Percentiles rank a stretch among this genome's conserved stretches.
These are phyloP conservation scores for Nidularia pulvinata DNA, from an alignment of 768 basidiomycete genomes.

Conservation along the genomic window DNA sequence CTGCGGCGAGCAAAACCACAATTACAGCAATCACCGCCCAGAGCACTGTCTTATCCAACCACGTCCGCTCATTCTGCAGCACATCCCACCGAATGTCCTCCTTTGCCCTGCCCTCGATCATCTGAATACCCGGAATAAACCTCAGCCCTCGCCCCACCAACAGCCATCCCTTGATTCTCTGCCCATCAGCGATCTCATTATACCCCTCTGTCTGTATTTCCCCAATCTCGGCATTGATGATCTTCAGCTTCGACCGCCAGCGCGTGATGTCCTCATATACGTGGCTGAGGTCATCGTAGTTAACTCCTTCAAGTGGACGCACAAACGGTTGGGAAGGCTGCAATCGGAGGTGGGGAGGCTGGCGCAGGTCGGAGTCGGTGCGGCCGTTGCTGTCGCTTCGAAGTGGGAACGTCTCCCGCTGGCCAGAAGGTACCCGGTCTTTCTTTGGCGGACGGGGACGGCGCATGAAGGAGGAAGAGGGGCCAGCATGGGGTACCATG, in stretches of 20 bases:
- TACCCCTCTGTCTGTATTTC: slow-evolving; percentile 67
- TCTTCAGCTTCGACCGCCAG: slow-evolving; percentile 70
- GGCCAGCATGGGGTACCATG: slow-evolving; percentile 27
- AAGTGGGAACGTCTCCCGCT: slow-evolving; percentile 68
- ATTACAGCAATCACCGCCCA: slow-evolving; percentile 58
- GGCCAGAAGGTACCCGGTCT: slow-evolving; percentile 27
- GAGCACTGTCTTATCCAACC: slow-evolving; percentile 44
- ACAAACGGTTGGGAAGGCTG: slow-evolving; percentile 73
- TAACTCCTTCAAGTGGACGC: slow-evolving; percentile 69
- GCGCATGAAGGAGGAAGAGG: slow-evolving; percentile 24
- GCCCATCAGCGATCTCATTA: slow-evolving; percentile 72
- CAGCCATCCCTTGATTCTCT: slow-evolving; percentile 74
- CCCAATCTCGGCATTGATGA: slow-evolving; percentile 73
- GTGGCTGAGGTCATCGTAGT: slow-evolving; percentile 61
- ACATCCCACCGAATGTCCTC: slow-evolving; percentile 85
- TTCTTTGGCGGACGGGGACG: slow-evolving; percentile 21
- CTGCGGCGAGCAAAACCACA: slow-evolving; percentile 50
- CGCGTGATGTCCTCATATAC: slow-evolving; percentile 71
- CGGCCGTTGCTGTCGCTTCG: slow-evolving; percentile 28
- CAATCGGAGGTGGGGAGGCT: slow-evolving; percentile 66
- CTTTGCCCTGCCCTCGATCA: slow-evolving; percentile 80
- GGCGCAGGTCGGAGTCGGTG: slow-evolving; percentile 34
- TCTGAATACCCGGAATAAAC: slow-evolving; percentile 58
- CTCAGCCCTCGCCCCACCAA: slow-evolving; percentile 71
- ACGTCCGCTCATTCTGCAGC: slow-evolving; percentile 56